Evolutionary conservation across 306 rosid genomes (phyloP).

Genomic region (Rosa lucieae): DNA sequence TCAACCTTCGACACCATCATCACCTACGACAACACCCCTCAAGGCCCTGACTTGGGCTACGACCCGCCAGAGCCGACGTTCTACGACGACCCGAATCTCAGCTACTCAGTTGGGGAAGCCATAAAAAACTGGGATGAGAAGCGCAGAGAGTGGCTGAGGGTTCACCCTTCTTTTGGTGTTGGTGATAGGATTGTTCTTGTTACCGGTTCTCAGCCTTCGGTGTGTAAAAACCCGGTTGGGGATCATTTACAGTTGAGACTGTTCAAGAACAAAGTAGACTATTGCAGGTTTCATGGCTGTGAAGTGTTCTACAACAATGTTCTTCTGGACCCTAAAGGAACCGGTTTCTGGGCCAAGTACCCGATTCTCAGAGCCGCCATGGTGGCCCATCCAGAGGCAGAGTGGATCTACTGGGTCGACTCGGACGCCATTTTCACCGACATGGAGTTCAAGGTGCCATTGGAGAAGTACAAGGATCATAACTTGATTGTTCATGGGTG

Average conservation of each 20-base stretch:
- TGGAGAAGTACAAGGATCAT: constrained; percentile 55
- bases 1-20: constrained; percentile 13
- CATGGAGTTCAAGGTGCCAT: constrained; percentile 76
- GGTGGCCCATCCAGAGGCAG: constrained; percentile 88
- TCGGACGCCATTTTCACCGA: constrained; percentile 86
- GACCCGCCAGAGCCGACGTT: constrained; percentile 60
- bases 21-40: neutral
- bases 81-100: constrained; percentile 63
- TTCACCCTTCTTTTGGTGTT: constrained; percentile 52
- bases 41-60: constrained; percentile 10
- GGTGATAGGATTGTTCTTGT: constrained; percentile 43
- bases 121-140: constrained; percentile 65
- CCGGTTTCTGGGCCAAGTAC: constrained; percentile 74
- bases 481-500: constrained; percentile 80
- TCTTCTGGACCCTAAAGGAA: constrained; percentile 59
- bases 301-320: constrained; percentile 74
- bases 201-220: constrained; percentile 75
- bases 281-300: constrained; percentile 70
- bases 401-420: constrained; percentile 99
- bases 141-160: constrained; percentile 59
- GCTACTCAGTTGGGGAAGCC: constrained; percentile 53
- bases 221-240: constrained; percentile 73
- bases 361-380: constrained; percentile 71
- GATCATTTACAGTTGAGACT: constrained; percentile 62
- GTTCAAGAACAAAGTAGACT: constrained; percentile 87